Evolutionary conservation across 169 alveolate species (phyloP), one percentile per base, ranked within the genome.

Genomic region (Cryptosporidium xiaoi): DNA sequence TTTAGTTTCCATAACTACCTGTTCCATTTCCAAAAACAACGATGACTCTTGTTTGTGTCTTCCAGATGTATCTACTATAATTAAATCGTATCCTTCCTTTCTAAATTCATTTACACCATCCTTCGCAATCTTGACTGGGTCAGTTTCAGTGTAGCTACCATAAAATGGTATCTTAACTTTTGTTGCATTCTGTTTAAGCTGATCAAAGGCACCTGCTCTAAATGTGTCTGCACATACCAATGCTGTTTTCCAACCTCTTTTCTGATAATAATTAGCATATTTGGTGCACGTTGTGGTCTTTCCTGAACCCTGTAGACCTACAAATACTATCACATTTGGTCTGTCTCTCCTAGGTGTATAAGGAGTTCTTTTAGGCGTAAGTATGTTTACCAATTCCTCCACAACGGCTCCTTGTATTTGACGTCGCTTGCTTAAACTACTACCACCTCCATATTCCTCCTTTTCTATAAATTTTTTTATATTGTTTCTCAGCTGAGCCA

Each of bases 161-260:
- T 96, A 99, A 93, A 99, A 99, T 10, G 99, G 99, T 13, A 98
- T 97, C 87, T 97, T 93, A 13, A 97, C 98, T 92, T 97, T 97
- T 13, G 99, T 97, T 20, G 99, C 99, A 90, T 98, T 99, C 93
- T 98, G 99, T 90, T 98, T 98, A 89, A 99, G 93, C 95, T 99
- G 99, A 93, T 99, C 99, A 83, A 98, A 99, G 33, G 99, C 99
- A 24, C 99, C 99, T 3, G 99, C 99, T 83, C 99, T 95, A 93
- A 98, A 99, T 16, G 99, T 98, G 92, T 99, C 99, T 1, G 99
- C 99, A 90, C 99, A 99, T 4, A 99, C 99, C 82, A 99, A 91
- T 13, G 99, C 99, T 1, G 98, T 97, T 83, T 97, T 95, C 99
- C 99, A 98, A 31, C 99, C 98, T 92, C 97, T 96, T 64, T 97